Base-by-base conservation (phyloP, 1,284 basidiomycete species). In the Ustilago tritici region DNA sequence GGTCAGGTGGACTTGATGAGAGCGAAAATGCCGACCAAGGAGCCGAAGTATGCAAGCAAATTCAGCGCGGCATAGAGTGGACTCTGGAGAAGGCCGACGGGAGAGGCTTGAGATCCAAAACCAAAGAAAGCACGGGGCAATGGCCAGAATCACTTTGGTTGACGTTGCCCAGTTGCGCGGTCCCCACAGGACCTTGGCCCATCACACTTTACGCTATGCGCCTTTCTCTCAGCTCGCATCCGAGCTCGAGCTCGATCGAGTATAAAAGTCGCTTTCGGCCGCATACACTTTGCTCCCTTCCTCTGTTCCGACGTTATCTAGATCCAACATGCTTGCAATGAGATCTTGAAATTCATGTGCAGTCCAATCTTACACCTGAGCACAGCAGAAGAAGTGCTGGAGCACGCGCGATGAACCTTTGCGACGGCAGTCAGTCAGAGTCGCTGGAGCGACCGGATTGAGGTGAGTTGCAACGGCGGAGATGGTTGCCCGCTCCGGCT, bases 361-460 rank as follows among this genome's bases (percentile, higher is more conserved):
- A 46, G n/a, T 15, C 11, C n/a, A 15, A 46, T 46, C 17, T 46
- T 17, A n/a, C 11, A 46, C 11, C 43, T 46, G 43, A n/a, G 43
- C 10, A 19, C 8, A 19, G n/a, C n/a, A 46, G n/a, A 46, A 46
- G 43, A 46, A 19, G 43, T 28, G 23, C 23, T 28, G 23, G 23
- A 28, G 23, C 23, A 28, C 23, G 23, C 23, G 23, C 23, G 23
- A 23, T 23, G 23, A 23, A 2, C 23, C 23, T 23, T 23, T 23
- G 2, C 23, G 23, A 23, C 23, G 23, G 23, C 23, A 23, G 23
- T 23, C 23, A 41, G 52, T 31, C 31, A 61, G 62, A 47, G 43
- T 53, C n/a, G 36, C 69, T 65, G 52, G 63, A 71, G 69, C 69
- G 63, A 66, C 56, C 56, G 63, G 68, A 60, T 59, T 32, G 36